These are phyloP conservation scores for Cyberlindnera sargentensis DNA, from an alignment of 805 yeast species.

Conservation along the genomic window DNA sequence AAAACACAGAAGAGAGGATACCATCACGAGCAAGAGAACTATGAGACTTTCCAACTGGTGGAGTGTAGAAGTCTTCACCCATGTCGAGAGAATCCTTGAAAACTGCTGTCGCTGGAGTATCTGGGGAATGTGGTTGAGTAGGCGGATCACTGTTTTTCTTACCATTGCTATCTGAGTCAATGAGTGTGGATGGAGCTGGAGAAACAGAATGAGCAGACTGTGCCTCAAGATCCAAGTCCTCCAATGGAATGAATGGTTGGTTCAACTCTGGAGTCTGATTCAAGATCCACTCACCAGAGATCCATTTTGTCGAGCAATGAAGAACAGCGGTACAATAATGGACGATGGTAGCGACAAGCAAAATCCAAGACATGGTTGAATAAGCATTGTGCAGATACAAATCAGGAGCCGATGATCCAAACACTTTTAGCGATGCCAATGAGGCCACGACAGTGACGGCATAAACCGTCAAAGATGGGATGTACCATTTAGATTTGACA, in stretches of 20 bases:
- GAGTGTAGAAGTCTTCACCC: slow-evolving; percentile 10
- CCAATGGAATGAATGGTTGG: slow-evolving; percentile 24
- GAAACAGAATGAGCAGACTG: slow-evolving; percentile 6
- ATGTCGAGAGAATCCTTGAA: slow-evolving; percentile 21
- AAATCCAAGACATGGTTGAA: slow-evolving; percentile 53
- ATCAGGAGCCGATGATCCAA: slow-evolving; percentile 51
- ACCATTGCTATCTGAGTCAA: slow-evolving; percentile 12
- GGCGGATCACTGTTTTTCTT: background rate
- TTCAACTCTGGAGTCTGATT: slow-evolving; percentile 6
- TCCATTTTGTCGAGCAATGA: slow-evolving; percentile 38
- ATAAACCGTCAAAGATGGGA: slow-evolving; percentile 50
- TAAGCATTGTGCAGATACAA: slow-evolving; percentile 78
- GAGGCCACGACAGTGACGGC: slow-evolving; percentile 40
- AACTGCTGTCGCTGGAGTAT: slow-evolving; percentile 15
- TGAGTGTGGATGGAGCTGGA: slow-evolving; percentile 20
- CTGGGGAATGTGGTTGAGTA: background rate
- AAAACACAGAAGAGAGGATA: slow-evolving; percentile 29
- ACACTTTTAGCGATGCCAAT: slow-evolving; percentile 47
- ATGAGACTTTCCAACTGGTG: slow-evolving; percentile 2
- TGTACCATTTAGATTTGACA: slow-evolving; percentile 48
- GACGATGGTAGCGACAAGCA: slow-evolving; percentile 42
- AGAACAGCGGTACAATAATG: slow-evolving; percentile 54
- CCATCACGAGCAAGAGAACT: slow-evolving; percentile 25
- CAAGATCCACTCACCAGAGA: slow-evolving; percentile 22
- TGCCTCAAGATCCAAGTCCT: slow-evolving; percentile 23